A percentile compares a stretch with the other conserved stretches of the same genome.
Evolutionary conservation across 2,329 filamentous ascomycete species (phyloP).

Genomic region (Penicillium sp.): DNA sequence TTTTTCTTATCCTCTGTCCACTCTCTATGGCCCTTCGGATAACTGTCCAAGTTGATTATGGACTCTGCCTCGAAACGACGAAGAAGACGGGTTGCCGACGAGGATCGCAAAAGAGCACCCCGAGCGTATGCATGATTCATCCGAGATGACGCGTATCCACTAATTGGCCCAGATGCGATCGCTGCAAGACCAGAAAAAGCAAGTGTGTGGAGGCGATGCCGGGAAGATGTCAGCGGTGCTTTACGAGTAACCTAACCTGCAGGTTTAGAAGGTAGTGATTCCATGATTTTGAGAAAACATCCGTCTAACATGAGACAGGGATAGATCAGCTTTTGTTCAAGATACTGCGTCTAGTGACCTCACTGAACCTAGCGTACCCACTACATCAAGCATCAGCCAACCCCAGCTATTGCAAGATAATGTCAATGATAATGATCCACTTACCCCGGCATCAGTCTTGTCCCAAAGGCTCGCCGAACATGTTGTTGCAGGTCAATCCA

Average conservation of each 20-base stretch:
- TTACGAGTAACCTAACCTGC: conserved; percentile 4
- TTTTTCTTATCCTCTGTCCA: neutral
- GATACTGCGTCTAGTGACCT: neutral
- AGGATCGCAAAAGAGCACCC: conserved; percentile 36
- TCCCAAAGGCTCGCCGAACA: conserved; percentile 14
- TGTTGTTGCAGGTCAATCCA: conserved; percentile 14
- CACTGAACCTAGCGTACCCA: neutral
- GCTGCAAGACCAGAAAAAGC: conserved; percentile 40
- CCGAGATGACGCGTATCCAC: neutral
- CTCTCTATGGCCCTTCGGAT: neutral
- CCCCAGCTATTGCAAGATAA: neutral
- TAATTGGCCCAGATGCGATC: conserved; percentile 27
- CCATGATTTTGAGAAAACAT: neutral
- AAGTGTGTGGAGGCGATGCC: conserved; percentile 33
- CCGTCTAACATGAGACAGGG: neutral
- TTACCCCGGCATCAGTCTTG: conserved; percentile 10
- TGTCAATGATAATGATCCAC: conserved; percentile 25
- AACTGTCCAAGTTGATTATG: neutral
- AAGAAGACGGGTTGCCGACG: conserved; percentile 33
- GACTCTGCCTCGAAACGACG: conserved; percentile 8
- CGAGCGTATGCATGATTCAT: conserved; percentile 27
- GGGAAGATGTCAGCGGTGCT: conserved; percentile 33
- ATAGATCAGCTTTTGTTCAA: neutral
- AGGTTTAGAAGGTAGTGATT: conserved; percentile 18
- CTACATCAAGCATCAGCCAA: neutral